Evolutionary conservation across 2,329 filamentous ascomycete species (phyloP), one percentile per base, ranked within the genome.

Genomic region (Pyricularia sp.): DNA sequence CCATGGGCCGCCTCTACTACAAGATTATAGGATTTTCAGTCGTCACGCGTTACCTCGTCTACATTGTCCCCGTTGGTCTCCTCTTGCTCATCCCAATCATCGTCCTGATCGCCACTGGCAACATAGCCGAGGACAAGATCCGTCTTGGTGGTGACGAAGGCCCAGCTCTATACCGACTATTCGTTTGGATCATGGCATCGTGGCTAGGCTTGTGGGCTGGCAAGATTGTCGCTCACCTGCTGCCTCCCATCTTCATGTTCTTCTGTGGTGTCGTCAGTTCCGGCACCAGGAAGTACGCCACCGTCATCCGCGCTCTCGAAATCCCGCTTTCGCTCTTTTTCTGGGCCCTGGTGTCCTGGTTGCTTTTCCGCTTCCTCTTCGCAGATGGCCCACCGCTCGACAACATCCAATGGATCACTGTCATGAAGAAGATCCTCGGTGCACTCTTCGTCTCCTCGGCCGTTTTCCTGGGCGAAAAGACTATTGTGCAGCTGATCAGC

Each of bases 401-500:
- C 61, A 72, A 77, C 28, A 78, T 86, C 6, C 72, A 77, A 9
- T 91, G 88, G 86, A 81, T 85, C 17, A 79, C 79, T n/a, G 83
- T 83, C 64, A 78, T 94, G 73, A 85, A 86, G 72, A 86, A 85
- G 66, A 83, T 94, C 20, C 81, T 94, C 6, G 86, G 86, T 26
- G 89, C 91, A 1, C 79, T 86, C 33, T 85, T 93, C 65, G 85
- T 91, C 59, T 90, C 88, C 11, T 86, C 90, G 0, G 83, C 90
- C 66, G 85, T 94, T 23, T 88, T 92, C 70, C 84, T 94, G 20
- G 87, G 81, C n/a, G 92, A 95, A 78, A 93, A 92, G 78, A 82
- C 90, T 70, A 83, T 94, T 71, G 89, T 95, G 42, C 92, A 94
- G 78, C 83, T 94, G 70, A 93, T 95, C 76, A 92, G 90, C 75